A percentile compares a stretch with the other conserved stretches of the same genome.
Evolutionary conservation across 352 stramenopile genomes (phyloP).

Genomic region (Thalassiosira livingstoniorum): DNA sequence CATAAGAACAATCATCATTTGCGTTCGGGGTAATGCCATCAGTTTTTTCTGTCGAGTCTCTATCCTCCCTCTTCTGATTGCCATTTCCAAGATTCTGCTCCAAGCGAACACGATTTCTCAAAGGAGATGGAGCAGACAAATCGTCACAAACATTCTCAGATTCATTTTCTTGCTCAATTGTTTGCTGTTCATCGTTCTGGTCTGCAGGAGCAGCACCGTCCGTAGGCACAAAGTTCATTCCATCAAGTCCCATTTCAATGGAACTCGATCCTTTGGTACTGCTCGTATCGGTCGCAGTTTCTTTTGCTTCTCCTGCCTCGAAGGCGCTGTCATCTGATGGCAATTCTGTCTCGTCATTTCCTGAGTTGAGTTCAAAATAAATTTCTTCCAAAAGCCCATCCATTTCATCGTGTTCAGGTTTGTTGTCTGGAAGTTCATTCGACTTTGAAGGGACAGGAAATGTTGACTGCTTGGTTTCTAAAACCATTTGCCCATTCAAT

Average conservation of each 20-base stretch:
- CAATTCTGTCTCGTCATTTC: not conserved
- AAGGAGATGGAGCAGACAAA: not conserved
- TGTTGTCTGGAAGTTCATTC: not conserved
- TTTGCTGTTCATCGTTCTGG: no score
- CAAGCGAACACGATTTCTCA: not conserved
- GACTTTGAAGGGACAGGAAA: not conserved
- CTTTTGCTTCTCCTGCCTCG: not conserved
- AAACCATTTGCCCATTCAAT: not conserved
- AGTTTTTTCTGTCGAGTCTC: not conserved
- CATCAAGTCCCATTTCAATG: not conserved
- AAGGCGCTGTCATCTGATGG: not conserved
- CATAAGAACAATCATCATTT: not conserved
- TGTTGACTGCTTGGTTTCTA: not conserved
- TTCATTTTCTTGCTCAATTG: no score
- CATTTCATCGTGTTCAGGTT: conserved; percentile 44
- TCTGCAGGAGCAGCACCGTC: no score
- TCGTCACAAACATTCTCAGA: no score
- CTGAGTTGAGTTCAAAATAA: conserved; percentile 42
- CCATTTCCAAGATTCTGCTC: not conserved
- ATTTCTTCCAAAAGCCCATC: conserved; percentile 57
- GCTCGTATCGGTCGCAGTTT: not conserved
- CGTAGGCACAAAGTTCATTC: no score
- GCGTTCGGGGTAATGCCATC: not conserved
- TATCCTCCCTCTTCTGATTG: no score
- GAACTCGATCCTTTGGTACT: not conserved